Conservation (phyloP, 495 filamentous ascomycete species). For the Aspergillus homomorphus region DNA sequence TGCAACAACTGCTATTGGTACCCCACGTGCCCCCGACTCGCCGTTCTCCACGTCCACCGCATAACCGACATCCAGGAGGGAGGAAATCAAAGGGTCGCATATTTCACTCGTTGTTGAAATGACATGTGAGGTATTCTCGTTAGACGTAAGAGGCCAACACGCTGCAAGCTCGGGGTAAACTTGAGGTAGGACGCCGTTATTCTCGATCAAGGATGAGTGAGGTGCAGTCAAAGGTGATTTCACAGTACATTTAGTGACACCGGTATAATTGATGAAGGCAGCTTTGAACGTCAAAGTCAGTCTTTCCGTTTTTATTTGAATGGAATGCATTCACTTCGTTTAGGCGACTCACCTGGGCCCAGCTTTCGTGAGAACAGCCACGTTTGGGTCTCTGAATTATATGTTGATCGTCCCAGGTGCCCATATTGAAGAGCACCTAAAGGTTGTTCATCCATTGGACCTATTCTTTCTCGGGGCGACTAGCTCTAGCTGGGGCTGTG, state of each 20-base stretch:
- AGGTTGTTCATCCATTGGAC: slow-evolving; percentile 61
- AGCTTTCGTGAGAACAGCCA: slow-evolving; percentile 57
- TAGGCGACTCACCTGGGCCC: slow-evolving; percentile 21
- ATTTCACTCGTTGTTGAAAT: slow-evolving; percentile 26
- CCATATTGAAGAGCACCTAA: slow-evolving; percentile 60
- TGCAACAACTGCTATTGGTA: slow-evolving; percentile 44
- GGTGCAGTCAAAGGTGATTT: slow-evolving; percentile 18
- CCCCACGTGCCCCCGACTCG: slow-evolving; percentile 24
- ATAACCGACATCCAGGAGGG: slow-evolving; percentile 43
- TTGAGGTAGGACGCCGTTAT: slow-evolving; percentile 24
- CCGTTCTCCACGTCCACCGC: slow-evolving; percentile 31
- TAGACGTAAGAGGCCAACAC: slow-evolving; percentile 29
- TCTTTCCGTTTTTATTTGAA: slow-evolving; percentile 1
- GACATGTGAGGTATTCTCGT: slow-evolving; percentile 32
- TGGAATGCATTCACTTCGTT: not conserved
- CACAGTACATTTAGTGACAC: slow-evolving; percentile 32
- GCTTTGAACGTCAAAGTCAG: slow-evolving; percentile 22
- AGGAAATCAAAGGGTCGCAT: slow-evolving; percentile 39
- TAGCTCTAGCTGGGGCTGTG: slow-evolving; percentile 23
- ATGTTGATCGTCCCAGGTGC: slow-evolving; percentile 58
- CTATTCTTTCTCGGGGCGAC: slow-evolving; percentile 36
- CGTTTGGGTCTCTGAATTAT: slow-evolving; percentile 47
- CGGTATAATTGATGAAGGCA: slow-evolving; percentile 31
- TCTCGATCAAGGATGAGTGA: slow-evolving; percentile 16
- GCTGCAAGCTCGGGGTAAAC: slow-evolving; percentile 40